Base-by-base conservation (phyloP, 305 asterid species). In the Solanum chacoense region DNA sequence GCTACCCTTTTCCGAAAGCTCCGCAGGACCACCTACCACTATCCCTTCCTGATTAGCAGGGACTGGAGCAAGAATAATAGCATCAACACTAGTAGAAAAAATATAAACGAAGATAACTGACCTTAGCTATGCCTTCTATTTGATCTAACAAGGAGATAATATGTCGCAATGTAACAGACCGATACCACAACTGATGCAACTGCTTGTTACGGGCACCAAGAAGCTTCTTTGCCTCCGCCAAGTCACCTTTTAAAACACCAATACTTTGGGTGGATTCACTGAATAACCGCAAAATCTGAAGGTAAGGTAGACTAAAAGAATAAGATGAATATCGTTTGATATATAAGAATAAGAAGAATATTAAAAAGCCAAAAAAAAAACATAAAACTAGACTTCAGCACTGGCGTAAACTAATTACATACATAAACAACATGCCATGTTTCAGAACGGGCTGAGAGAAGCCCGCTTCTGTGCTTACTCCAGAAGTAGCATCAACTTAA, bases 121-220 rank as follows among this genome's bases (percentile, higher is more conserved):
- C 99, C 98, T 95, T 95, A 90, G 99, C 95, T 92, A 98, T 96
- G 94, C 97, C 95, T 93, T 98, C 99, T 90, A 98, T 95, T 95
- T 98, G 99, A 94, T 98, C 99, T 92, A 98, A 92, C 89, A 98
- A 92, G 76, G 99, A 90, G 89, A 98, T 96, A 86, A 98, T 95
- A 93, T 98, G 99, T 91, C 98, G 96, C 95, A 98, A 90, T 28
- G 99, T 98, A 89, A 98, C 99, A 55, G 99, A 98, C 85, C 99
- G 98, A 91, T 96, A 98, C 97, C 98, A 98, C 89, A 98, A 91
- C 94, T 98, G 99, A 91, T 98, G 99, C 94, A 98, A 93, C 92
- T 98, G 99, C 94, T 95, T 98, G 92, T 98, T 98, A 87, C 92
- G 96, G 89, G 98, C 95, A 86, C 99, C 98, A 86, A 98, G 95